Conservation (phyloP, 2,329 filamentous ascomycete genomes). For the Sclerotinia glacialis region DNA sequence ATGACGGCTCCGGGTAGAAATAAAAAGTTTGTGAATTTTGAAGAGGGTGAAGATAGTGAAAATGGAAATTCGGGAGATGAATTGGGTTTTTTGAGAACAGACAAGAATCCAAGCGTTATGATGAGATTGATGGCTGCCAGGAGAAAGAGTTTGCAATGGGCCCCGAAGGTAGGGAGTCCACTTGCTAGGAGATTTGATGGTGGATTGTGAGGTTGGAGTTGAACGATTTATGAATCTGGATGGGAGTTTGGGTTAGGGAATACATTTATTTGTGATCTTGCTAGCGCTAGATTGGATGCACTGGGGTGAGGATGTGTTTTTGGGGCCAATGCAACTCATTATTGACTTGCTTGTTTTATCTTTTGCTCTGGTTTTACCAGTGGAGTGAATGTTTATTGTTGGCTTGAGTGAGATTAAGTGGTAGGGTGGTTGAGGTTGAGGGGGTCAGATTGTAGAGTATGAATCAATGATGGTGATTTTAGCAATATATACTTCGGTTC, state of each 20-base stretch:
- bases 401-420: neutral
- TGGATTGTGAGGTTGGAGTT: neutral
- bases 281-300: neutral
- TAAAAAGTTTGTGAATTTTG: slow-evolving; percentile 31
- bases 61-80: neutral
- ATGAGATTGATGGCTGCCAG: slow-evolving; percentile 62
- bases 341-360: neutral
- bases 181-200: slow-evolving; percentile 49
- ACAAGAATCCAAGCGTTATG: slow-evolving; percentile 51
- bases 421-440: neutral
- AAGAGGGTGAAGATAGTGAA: slow-evolving; percentile 21
- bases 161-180: slow-evolving; percentile 72
- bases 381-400: neutral
- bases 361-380: neutral
- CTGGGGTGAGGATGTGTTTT: neutral
- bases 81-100: slow-evolving; percentile 44
- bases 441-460: neutral
- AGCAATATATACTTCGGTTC: too few species aligned
- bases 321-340: neutral
- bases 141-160: slow-evolving; percentile 75
- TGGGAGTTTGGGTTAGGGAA: neutral
- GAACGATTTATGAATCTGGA: neutral
- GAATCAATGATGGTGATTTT: neutral
- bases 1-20: slow-evolving; percentile 30
- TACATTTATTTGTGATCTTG: neutral